Evolutionary conservation across 768 basidiomycete genomes (phyloP).

Genomic region (Floccularia luteovirens): DNA sequence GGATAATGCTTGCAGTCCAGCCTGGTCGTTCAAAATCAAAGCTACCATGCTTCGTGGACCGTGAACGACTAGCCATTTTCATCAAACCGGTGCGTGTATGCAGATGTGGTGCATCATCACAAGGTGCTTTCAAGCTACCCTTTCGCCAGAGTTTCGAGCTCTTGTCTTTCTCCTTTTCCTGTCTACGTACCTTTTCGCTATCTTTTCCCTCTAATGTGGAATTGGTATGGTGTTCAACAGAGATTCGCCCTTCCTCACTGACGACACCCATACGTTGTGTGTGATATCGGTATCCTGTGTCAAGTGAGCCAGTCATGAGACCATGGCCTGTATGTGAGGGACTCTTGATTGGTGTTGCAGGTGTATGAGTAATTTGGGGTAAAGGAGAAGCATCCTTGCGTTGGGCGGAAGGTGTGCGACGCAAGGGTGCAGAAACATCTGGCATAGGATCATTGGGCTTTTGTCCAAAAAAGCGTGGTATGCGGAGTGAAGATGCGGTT

Average conservation of each 20-base stretch:
- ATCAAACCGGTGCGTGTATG: constrained; percentile 8
- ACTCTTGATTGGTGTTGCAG: constrained; percentile 21
- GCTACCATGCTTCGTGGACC: constrained; percentile 57
- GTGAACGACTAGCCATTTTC: constrained; percentile 21
- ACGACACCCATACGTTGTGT: constrained; percentile 23
- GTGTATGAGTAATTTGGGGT: constrained; percentile 23
- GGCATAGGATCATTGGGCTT: constrained; percentile 8
- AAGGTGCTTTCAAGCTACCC: no score
- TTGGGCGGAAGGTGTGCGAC: constrained; percentile 17
- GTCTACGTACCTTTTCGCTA: constrained; percentile 16
- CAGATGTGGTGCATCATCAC: no score
- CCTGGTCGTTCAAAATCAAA: constrained; percentile 74
- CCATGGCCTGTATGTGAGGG: constrained; percentile 6
- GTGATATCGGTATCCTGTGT: constrained; percentile 28
- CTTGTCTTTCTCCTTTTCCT: constrained; percentile 16
- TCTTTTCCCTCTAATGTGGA: constrained; percentile 6
- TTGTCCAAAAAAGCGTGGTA: constrained; percentile 14
- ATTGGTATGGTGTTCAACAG: no score
- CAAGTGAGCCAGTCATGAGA: constrained; percentile 23
- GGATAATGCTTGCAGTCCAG: constrained; percentile 25
- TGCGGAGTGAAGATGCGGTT: constrained; percentile 18
- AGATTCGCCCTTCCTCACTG: constrained; percentile 25
- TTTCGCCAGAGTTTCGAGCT: no score
- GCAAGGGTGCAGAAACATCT: constrained; percentile 23
- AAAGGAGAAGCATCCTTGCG: constrained; percentile 13